Conservation (phyloP, 2,329 filamentous ascomycete genomes). For the Sarocladium kiliense region DNA sequence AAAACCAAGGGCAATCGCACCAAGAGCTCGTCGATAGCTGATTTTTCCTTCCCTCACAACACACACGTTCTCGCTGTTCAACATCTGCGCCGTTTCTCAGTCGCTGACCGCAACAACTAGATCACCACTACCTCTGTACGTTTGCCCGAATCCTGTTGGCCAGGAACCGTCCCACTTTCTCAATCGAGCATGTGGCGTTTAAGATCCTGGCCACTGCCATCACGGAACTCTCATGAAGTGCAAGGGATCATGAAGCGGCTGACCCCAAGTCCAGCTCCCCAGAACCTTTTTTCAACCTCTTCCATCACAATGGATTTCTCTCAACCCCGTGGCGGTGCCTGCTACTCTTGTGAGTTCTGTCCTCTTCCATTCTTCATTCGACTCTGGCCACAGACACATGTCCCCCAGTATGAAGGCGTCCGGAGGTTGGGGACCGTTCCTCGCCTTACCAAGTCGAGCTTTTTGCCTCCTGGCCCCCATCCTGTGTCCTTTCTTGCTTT, state of each 20-base stretch:
- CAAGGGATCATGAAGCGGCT: background rate
- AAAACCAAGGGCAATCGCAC: constrained; percentile 4
- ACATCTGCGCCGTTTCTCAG: background rate
- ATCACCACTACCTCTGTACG: background rate
- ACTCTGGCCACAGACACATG: too few species aligned
- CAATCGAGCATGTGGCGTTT: constrained; percentile 9
- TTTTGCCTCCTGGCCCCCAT: too few species aligned
- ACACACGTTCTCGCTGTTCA: background rate
- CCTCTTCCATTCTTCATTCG: background rate
- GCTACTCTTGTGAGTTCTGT: constrained; percentile 44
- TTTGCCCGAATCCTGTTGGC: constrained; percentile 2
- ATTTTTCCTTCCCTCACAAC: constrained; percentile 8
- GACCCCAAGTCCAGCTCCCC: background rate
- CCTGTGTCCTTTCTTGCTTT: too few species aligned
- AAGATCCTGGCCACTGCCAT: background rate
- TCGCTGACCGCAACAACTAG: constrained; percentile 5
- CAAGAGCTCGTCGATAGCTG: constrained; percentile 5
- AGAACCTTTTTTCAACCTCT: background rate
- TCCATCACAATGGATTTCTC: constrained; percentile 4
- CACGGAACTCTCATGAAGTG: background rate
- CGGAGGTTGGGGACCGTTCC: too few species aligned
- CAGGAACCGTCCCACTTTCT: constrained; percentile 8
- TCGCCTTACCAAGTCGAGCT: too few species aligned
- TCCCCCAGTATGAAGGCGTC: too few species aligned
- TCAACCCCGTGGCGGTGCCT: constrained; percentile 33